Conservation (phyloP, 306 rosid species). For the Carpinus viminea region DNA sequence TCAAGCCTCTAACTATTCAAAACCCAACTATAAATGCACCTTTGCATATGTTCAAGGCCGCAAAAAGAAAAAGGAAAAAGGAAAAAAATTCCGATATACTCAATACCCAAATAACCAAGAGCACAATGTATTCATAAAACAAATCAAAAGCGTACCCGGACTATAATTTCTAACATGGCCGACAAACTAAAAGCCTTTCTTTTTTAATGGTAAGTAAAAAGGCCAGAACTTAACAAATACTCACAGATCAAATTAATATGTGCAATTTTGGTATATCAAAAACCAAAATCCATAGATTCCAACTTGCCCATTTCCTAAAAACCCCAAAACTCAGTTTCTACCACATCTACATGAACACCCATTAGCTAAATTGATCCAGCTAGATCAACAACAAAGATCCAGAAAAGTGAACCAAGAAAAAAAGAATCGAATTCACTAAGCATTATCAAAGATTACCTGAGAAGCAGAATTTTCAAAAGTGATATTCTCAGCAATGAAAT, state of each 20-base stretch:
- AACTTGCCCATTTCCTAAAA: not conserved
- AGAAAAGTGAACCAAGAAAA: conserved; percentile 10
- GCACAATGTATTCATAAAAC: not conserved
- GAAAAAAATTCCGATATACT: conserved; percentile 11
- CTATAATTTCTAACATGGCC: not conserved
- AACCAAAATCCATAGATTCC: conserved; percentile 3
- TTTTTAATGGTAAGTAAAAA: not conserved
- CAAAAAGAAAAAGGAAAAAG: not conserved
- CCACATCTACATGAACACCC: not conserved
- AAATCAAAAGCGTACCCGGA: conserved; percentile 1
- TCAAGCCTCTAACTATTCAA: not conserved
- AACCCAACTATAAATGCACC: conserved; percentile 9
- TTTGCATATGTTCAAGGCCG: conserved; percentile 9
- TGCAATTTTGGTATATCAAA: not conserved
- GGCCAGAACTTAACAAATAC: not conserved
- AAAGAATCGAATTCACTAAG: not conserved
- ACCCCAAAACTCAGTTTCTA: not conserved
- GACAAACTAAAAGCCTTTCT: not conserved
- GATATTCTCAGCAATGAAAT: conserved; percentile 87
- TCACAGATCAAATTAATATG: not conserved
- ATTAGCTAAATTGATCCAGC: conserved; percentile 9
- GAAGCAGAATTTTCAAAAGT: conserved; percentile 90
- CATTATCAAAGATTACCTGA: conserved; percentile 48
- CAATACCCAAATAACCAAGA: conserved; percentile 2
- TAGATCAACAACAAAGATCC: conserved; percentile 16